Conservation (phyloP, 495 filamentous ascomycete species). For the Articulospora tetracladia region DNA sequence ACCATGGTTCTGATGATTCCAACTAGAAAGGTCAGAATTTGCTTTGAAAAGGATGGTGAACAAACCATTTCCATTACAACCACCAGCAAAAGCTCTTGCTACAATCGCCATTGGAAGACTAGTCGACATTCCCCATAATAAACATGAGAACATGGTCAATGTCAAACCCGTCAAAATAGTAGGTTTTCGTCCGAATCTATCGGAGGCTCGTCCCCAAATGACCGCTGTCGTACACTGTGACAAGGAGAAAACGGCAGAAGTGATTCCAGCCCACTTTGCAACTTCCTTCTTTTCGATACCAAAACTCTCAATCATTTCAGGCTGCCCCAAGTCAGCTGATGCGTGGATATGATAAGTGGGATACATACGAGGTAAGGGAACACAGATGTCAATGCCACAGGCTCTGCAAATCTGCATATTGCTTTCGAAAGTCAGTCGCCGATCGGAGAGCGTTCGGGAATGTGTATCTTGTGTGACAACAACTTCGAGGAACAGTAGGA, state of each 20-base stretch:
- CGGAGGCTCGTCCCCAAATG: constrained; percentile 75
- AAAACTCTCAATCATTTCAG: constrained; percentile 82
- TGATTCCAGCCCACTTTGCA: constrained; percentile 72
- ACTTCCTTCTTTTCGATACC: constrained; percentile 68
- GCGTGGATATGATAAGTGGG: neutral
- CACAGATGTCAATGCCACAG: constrained; percentile 75
- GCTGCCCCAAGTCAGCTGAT: constrained; percentile 41
- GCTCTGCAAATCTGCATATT: constrained; percentile 81
- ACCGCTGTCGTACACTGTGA: constrained; percentile 71
- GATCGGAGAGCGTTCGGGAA: neutral
- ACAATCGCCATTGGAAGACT: constrained; percentile 67
- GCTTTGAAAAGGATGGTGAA: neutral
- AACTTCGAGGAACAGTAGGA: no score
- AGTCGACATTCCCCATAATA: constrained; percentile 76
- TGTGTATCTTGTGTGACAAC: no score
- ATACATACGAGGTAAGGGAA: constrained; percentile 68
- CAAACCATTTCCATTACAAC: constrained; percentile 60
- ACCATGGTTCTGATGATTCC: constrained; percentile 69
- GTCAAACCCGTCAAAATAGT: constrained; percentile 65
- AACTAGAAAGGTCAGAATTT: constrained; percentile 31
- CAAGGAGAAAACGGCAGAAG: constrained; percentile 67
- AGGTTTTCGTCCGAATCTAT: constrained; percentile 71
- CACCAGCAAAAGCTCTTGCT: constrained; percentile 64
- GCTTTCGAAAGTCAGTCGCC: constrained; percentile 29
- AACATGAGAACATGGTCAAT: constrained; percentile 67